These are phyloP conservation scores for Fusarium sp. DNA, from an alignment of 2,329 filamentous ascomycete genomes.

Conservation along the genomic window DNA sequence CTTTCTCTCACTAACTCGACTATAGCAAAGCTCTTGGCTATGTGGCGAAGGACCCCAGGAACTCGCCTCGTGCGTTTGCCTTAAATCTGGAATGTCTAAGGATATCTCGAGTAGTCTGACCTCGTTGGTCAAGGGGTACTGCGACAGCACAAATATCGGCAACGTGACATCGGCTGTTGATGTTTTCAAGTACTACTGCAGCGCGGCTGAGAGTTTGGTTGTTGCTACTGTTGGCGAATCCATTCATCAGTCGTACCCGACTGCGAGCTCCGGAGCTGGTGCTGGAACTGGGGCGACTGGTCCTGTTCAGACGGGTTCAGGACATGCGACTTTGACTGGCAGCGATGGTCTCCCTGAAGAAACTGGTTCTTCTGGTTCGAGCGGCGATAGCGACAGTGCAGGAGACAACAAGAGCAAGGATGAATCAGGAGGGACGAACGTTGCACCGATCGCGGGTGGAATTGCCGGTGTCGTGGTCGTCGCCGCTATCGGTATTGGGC, in stretches of 20 bases:
- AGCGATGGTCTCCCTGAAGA: background rate
- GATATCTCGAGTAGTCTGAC: slow-evolving; percentile 57
- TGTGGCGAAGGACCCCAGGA: slow-evolving; percentile 61
- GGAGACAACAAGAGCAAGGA: slow-evolving; percentile 2
- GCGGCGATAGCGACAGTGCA: background rate
- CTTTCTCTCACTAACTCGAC: background rate
- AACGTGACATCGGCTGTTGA: slow-evolving; percentile 60
- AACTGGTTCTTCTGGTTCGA: background rate
- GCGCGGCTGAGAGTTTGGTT: slow-evolving; percentile 57
- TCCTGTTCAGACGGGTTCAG: slow-evolving; percentile 18
- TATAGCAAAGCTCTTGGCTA: slow-evolving; percentile 48
- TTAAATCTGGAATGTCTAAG: slow-evolving; percentile 61
- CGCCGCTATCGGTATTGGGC: slow-evolving; percentile 43
- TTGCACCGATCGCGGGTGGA: slow-evolving; percentile 50
- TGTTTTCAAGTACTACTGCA: slow-evolving; percentile 62
- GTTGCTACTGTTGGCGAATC: slow-evolving; percentile 57
- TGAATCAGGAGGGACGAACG: slow-evolving; percentile 33
- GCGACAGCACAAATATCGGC: slow-evolving; percentile 55
- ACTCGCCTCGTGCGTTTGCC: slow-evolving; percentile 64
- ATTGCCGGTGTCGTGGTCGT: slow-evolving; percentile 44
- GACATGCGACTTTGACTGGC: slow-evolving; percentile 21
- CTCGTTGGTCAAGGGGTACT: slow-evolving; percentile 57
- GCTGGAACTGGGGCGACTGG: slow-evolving; percentile 15
- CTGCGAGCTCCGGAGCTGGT: slow-evolving; percentile 29
- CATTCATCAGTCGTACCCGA: slow-evolving; percentile 23